A percentile compares a stretch with the other conserved stretches of the same genome.
These are phyloP conservation scores for Magnolia officinalis DNA, from an alignment of 164 flowering plant genomes.

Conservation along the genomic window DNA sequence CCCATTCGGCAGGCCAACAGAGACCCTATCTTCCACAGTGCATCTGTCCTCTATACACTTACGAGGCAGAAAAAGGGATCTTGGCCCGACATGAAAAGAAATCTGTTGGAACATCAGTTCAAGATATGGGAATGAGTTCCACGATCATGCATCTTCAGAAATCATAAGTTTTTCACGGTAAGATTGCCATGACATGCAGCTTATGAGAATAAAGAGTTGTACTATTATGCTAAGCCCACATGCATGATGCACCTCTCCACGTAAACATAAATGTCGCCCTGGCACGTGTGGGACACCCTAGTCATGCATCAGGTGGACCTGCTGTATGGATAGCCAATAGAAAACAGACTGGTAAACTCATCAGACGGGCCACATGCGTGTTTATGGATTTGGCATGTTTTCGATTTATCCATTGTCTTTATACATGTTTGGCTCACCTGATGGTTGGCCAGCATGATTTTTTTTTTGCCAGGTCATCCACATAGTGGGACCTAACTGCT, in stretches of 20 bases:
- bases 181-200: not conserved
- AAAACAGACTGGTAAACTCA: too few relatives aligned
- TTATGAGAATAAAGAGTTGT: not conserved
- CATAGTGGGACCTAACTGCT: too few relatives aligned
- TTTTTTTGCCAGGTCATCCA: too few relatives aligned
- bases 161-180: not conserved
- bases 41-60: conserved; percentile 33
- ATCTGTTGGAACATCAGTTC: conserved; percentile 39
- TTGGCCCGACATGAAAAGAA: conserved; percentile 33
- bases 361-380: too few relatives aligned
- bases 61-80: conserved; percentile 21
- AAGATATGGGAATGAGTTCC: conserved; percentile 7
- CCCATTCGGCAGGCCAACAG: conserved; percentile 28
- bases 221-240: not conserved
- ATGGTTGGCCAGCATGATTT: too few relatives aligned
- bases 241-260: too few relatives aligned
- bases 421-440: too few relatives aligned
- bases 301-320: not conserved
- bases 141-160: not conserved
- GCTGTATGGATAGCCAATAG: not conserved
- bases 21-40: conserved; percentile 24
- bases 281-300: not conserved
- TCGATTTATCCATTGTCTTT: too few relatives aligned
- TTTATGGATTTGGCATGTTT: too few relatives aligned
- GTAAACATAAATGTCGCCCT: not conserved